Evolutionary conservation across 306 rosid species (phyloP).

Genomic region (Cicer yamashitae): DNA sequence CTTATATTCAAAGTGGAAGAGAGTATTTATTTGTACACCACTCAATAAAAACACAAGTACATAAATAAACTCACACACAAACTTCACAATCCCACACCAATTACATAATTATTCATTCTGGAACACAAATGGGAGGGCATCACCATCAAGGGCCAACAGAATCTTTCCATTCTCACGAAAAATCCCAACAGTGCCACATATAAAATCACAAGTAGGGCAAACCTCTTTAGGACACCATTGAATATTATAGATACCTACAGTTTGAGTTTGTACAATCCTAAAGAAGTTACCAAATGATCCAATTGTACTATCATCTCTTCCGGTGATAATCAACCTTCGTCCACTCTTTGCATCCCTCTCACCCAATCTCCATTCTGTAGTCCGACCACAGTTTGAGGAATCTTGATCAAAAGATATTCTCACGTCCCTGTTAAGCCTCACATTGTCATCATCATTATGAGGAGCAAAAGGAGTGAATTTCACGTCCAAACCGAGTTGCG

Average conservation of each 20-base stretch:
- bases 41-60: no score
- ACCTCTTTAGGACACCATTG: conserved; percentile 63
- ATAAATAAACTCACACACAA: no score
- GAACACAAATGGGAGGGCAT: conserved; percentile 2
- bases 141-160: conserved; percentile 23
- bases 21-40: no score
- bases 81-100: no score
- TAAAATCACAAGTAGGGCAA: conserved; percentile 54
- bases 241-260: conserved; percentile 37
- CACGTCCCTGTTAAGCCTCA: conserved; percentile 37
- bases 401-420: conserved; percentile 42
- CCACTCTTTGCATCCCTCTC: not conserved
- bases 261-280: conserved; percentile 21
- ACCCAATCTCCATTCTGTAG: conserved; percentile 52
- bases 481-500: not conserved
- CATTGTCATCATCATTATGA: not conserved
- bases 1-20: no score
- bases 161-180: conserved; percentile 53
- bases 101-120: not conserved
- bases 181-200: conserved; percentile 47
- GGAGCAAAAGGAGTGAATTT: conserved; percentile 47
- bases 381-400: conserved; percentile 2
- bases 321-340: conserved; percentile 46
- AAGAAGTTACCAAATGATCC: conserved; percentile 42
- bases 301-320: not conserved